Base-by-base conservation (phyloP, 164 flowering plant genomes). In the Protea cynaroides region DNA sequence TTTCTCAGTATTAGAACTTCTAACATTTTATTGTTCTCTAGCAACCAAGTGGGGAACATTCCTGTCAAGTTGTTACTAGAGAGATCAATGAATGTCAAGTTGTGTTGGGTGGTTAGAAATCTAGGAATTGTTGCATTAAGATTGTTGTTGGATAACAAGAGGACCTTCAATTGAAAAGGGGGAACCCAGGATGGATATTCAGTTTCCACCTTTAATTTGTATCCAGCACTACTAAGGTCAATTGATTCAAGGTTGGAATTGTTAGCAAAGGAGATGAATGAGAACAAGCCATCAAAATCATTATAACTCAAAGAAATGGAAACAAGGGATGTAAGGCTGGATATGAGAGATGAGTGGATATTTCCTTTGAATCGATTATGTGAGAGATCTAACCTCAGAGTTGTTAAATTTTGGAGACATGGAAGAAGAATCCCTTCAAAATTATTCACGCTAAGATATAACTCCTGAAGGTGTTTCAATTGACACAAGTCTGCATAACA, bases 381-480 rank as follows among this genome's bases (percentile, higher is more conserved):
- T 4, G 70, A 52, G 53, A 67, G 65, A 50, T 58, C 69, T 12
- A 66, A 34, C 19, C 50, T 49, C 21, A 66, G 57, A 51, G 23
- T 21, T 5, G 69, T 29, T 19, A 66, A 50, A 17, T 58, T 66
- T 56, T 23, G 17, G 17, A 66, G 57, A 50, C 69, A 66, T 19
- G 69, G 22, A 34, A 63, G 63, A 47, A 65, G 14, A 7, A 5
- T 29, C 21, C 62, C 69, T 9, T 47, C 17, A 25, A n/a, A n/a
- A n/a, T n/a, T n/a, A n/a, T n/a, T n/a, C n/a, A n/a, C n/a, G 25
- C 21, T 37, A 5, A 58, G 29, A 29, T 47, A 19, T 24, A 66
- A 19, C 14, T 46, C 69, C 44, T 58, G 47, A 13, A 66, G 47
- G 57, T 49, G 47, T 14, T 58, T 49, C 22, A 66, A 25, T 36